Base-by-base conservation (phyloP, 2,329 filamentous ascomycete species). In the Podosphaera fusca region DNA sequence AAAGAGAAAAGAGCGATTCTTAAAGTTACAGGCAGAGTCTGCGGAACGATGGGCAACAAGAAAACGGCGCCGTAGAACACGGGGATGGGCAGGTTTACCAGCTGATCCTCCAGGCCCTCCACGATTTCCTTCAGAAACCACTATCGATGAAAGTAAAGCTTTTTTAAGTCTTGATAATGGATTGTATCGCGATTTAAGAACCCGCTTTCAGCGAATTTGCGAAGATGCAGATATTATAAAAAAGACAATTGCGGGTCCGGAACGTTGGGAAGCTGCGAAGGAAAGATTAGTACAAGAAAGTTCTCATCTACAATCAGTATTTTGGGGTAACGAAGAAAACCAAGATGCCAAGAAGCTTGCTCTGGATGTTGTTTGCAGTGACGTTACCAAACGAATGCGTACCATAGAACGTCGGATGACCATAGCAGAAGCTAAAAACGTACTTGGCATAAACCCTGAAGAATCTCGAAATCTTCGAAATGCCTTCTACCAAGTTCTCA, bases 121-220 rank as follows among this genome's bases (percentile, higher is more conserved):
- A 12, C 79, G 86, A 30, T 92, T 87, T 61, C 84, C 84, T 0
- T 90, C 85, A 0, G 86, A 92, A 68, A 89, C 84, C 10, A 89
- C 85, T 0, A 77, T 92, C 58, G 82, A 86, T 61, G 84, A 90
- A 68, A 82, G 83, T 64, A 86, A 87, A 65, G 74, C 75, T 10
- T 83, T 81, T 59, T 72, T 94, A 34, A 73, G 71, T 42, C 72
- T 94, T 38, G 78, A 84, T 63, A 77, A 75, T 54, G 68, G 73
- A 1, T 70, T 77, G 47, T 92, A 92, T 66, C 75, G 74, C 36
- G 70, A 78, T 58, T 68, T 87, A 14, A 77, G 86, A 35, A 73
- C 80, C 54, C 75, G 77, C 34, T 92, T 88, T 61, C 77, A 82
- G 62, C 70, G 70, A 8, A 85, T 92, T 12, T 90, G 86, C 64